These are phyloP conservation scores for Juglanconis sp. DNA, from an alignment of 2,329 filamentous ascomycete species.

Conservation along the genomic window DNA sequence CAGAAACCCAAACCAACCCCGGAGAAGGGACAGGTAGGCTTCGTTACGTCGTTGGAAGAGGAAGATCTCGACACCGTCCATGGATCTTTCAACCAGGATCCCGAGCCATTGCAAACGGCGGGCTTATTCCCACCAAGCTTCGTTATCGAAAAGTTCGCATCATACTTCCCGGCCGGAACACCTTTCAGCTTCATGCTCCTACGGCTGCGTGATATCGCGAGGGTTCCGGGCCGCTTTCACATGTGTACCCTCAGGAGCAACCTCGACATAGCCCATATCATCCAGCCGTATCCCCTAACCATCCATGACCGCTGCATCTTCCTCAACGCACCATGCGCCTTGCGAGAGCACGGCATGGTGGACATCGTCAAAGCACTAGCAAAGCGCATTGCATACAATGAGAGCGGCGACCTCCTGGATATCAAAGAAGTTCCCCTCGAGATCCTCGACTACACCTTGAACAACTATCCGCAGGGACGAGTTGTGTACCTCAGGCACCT, in stretches of 20 bases:
- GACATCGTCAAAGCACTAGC: constrained; percentile 63
- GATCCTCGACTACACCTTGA: constrained; percentile 62
- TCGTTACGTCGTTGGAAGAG: constrained; percentile 74
- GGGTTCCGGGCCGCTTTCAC: constrained; percentile 64
- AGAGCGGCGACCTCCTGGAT: constrained; percentile 66
- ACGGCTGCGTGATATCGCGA: constrained; percentile 67
- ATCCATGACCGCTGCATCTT: constrained; percentile 74
- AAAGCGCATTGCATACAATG: constrained; percentile 64
- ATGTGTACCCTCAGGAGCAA: constrained; percentile 64
- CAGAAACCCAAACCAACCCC: constrained; percentile 10
- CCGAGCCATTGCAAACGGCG: constrained; percentile 65
- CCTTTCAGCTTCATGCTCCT: constrained; percentile 81
- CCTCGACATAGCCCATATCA: constrained; percentile 66
- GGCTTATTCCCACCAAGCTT: constrained; percentile 70
- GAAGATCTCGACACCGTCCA: constrained; percentile 64
- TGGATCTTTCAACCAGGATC: constrained; percentile 59
- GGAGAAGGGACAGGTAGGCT: constrained; percentile 46
- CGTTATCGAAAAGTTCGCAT: constrained; percentile 71
- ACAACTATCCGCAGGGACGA: constrained; percentile 32
- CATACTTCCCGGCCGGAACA: constrained; percentile 76
- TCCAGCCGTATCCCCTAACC: constrained; percentile 69
- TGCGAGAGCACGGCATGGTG: constrained; percentile 46
- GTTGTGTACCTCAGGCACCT: constrained; percentile 63
- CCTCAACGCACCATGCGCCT: constrained; percentile 64
- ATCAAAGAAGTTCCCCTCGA: constrained; percentile 70